phyloP scores from a whole-genome alignment of 73 alveolate species.

The Paramecium biaurelia region DNA sequence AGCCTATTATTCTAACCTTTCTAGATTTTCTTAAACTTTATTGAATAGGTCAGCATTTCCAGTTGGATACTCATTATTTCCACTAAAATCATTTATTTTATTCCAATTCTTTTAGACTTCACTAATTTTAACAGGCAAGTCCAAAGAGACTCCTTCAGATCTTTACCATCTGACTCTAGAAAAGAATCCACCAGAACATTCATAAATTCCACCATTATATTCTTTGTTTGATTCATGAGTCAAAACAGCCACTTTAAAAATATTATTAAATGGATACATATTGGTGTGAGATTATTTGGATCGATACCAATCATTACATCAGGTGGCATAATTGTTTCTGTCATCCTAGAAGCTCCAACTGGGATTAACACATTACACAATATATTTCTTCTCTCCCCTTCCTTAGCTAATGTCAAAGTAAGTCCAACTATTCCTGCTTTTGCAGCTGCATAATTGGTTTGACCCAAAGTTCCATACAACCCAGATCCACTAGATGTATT shows the following conservation, averaged over 20 bases:
- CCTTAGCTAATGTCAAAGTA: conserved; percentile 89
- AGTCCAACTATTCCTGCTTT: conserved; percentile 91
- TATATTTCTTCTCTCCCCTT: conserved; percentile 91
- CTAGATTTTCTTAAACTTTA: conserved; percentile 53
- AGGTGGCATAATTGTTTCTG: conserved; percentile 75
- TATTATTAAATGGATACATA: conserved; percentile 55
- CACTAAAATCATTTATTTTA: conserved; percentile 66
- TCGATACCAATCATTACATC: conserved; percentile 71
- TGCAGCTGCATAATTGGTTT: conserved; percentile 90
- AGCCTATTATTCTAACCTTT: conserved; percentile 8
- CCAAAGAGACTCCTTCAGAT: conserved; percentile 69
- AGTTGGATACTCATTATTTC: conserved; percentile 53
- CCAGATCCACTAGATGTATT: conserved; percentile 92
- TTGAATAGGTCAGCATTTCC: conserved; percentile 59
- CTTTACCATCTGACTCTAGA: conserved; percentile 82
- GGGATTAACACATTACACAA: conserved; percentile 88
- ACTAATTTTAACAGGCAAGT: conserved; percentile 68
- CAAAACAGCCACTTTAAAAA: conserved; percentile 71
- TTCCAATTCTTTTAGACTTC: conserved; percentile 71
- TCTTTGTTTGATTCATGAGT: conserved; percentile 69
- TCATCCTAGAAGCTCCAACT: conserved; percentile 88
- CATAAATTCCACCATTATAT: conserved; percentile 74
- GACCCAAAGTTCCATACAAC: conserved; percentile 92
- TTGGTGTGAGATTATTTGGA: conserved; percentile 78
- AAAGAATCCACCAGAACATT: conserved; percentile 81